Percentiles rank a stretch among this genome's conserved stretches.
Evolutionary conservation across 805 yeast species (phyloP).

Genomic region (Brettanomyces nanus): DNA sequence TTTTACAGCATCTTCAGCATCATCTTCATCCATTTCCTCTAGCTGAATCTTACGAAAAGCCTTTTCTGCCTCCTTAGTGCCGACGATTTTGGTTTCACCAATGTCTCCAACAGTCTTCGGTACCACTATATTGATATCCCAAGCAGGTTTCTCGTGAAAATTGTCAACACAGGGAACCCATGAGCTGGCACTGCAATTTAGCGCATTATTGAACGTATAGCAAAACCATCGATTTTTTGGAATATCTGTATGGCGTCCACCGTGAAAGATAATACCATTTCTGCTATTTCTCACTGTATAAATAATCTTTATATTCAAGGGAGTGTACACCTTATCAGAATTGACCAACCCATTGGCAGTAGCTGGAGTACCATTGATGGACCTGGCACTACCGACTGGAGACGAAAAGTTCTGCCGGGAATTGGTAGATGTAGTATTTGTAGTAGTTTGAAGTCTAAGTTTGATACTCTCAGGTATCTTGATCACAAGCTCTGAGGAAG

Average conservation of each 20-base stretch:
- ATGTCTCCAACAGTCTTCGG: slow-evolving; percentile 76
- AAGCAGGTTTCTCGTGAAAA: slow-evolving; percentile 78
- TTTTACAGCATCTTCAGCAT: slow-evolving; percentile 13
- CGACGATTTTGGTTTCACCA: slow-evolving; percentile 37
- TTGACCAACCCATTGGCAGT: slow-evolving; percentile 23
- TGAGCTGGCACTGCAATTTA: slow-evolving; percentile 78
- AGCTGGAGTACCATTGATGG: slow-evolving; percentile 19
- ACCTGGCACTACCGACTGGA: slow-evolving; percentile 28
- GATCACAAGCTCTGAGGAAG: slow-evolving; percentile 59
- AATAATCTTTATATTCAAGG: slow-evolving; percentile 61
- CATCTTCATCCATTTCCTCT: slow-evolving; percentile 29
- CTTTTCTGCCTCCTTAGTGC: slow-evolving; percentile 28
- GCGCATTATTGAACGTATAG: slow-evolving; percentile 72
- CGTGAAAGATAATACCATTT: slow-evolving; percentile 70
- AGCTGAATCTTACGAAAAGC: slow-evolving; percentile 20
- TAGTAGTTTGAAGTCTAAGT: slow-evolving; percentile 49
- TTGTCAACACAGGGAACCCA: slow-evolving; percentile 98
- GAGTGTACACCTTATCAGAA: slow-evolving; percentile 54
- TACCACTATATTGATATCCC: slow-evolving; percentile 84
- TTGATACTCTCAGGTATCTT: slow-evolving; percentile 59
- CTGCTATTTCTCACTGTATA: slow-evolving; percentile 59
- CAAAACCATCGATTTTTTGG: slow-evolving; percentile 63
- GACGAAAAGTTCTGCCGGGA: slow-evolving; percentile 19
- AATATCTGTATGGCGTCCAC: slow-evolving; percentile 42
- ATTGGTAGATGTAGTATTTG: no score